Evolutionary conservation across 208 protist species (phyloP).

Genomic region (Porcisia hertigi): DNA sequence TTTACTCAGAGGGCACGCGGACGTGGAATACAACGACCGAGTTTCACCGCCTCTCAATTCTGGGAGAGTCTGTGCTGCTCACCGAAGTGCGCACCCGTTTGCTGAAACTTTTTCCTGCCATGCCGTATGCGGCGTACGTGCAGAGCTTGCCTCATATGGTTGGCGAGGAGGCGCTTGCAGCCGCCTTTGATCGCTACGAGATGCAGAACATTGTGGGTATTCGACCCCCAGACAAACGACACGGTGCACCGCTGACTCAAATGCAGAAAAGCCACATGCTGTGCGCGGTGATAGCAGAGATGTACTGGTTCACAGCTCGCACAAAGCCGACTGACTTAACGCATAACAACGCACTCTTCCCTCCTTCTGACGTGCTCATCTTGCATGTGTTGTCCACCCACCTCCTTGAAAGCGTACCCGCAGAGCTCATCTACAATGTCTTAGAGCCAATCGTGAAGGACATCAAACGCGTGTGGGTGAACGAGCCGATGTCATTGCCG

Average conservation of each 20-base stretch:
- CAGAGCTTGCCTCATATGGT: slow-evolving; percentile 30
- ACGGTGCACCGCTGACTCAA: neutral
- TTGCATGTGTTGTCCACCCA: slow-evolving; percentile 82
- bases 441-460: slow-evolving; percentile 52
- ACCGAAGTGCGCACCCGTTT: slow-evolving; percentile 58
- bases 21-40: slow-evolving; percentile 80
- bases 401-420: slow-evolving; percentile 74
- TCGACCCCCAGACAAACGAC: slow-evolving; percentile 8
- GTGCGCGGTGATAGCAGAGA: slow-evolving; percentile 74
- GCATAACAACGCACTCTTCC: slow-evolving; percentile 91
- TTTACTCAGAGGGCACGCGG: slow-evolving; percentile 52
- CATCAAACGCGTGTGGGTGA: slow-evolving; percentile 73
- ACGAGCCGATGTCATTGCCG: slow-evolving; percentile 80
- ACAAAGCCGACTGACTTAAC: slow-evolving; percentile 85
- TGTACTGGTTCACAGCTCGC: slow-evolving; percentile 83
- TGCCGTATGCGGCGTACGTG: slow-evolving; percentile 33
- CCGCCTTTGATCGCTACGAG: slow-evolving; percentile 59
- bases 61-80: slow-evolving; percentile 60
- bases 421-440: slow-evolving; percentile 63
- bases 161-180: slow-evolving; percentile 35
- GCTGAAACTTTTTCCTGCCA: slow-evolving; percentile 70
- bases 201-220: slow-evolving; percentile 35
- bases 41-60: slow-evolving; percentile 73
- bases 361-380: slow-evolving; percentile 88
- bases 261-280: slow-evolving; percentile 67